Evolutionary conservation across 495 filamentous ascomycete species (phyloP).

Genomic region (Rhypophila decipiens): DNA sequence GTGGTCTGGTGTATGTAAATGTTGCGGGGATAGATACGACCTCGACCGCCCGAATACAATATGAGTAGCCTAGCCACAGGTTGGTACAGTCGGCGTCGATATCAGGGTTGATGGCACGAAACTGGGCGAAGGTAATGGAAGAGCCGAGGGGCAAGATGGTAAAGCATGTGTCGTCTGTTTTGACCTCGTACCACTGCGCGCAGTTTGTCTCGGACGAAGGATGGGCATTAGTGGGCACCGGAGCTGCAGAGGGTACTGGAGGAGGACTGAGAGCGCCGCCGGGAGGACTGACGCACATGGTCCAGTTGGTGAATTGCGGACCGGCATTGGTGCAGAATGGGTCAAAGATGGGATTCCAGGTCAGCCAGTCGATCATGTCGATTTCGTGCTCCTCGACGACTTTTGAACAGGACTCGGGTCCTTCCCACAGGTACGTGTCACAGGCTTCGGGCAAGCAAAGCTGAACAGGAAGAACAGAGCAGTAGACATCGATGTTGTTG

Average conservation of each 20-base stretch:
- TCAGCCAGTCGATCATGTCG: neutral
- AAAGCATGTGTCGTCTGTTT: neutral
- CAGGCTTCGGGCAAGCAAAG: neutral
- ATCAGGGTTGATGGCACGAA: neutral
- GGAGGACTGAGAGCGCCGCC: neutral
- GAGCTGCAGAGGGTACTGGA: neutral
- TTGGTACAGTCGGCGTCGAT: neutral
- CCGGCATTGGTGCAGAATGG: neutral
- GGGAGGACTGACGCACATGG: neutral
- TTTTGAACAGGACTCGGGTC: neutral
- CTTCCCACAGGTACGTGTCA: neutral
- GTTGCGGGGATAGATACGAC: neutral
- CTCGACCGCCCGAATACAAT: neutral
- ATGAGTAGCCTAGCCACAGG: neutral
- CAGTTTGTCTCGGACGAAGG: too few relatives aligned
- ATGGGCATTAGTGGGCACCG: neutral
- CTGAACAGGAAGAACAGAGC: neutral
- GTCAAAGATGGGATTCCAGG: neutral
- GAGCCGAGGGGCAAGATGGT: neutral
- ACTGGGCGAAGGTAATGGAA: neutral
- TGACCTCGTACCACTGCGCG: too few relatives aligned
- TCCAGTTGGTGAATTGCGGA: neutral
- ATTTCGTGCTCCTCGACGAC: neutral
- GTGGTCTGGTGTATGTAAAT: neutral
- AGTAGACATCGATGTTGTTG: neutral